These are phyloP conservation scores for Amylostereum areolatum DNA, from an alignment of 1,284 basidiomycete species.

Conservation along the genomic window DNA sequence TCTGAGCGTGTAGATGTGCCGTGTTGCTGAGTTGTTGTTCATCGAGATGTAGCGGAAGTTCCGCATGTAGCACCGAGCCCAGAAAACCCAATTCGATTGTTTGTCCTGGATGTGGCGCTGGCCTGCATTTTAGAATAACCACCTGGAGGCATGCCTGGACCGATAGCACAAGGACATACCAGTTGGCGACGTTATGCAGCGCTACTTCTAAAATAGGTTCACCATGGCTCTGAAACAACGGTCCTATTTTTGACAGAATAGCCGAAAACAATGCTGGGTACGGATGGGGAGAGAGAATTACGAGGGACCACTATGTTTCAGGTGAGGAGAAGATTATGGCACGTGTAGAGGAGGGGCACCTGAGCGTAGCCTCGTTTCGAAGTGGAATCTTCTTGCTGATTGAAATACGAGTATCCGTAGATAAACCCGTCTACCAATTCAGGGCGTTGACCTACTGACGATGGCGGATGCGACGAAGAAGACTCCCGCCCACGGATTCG, in stretches of 20 bases:
- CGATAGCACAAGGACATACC: slow-evolving; percentile 45
- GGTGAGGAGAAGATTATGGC: not conserved
- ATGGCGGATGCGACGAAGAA: slow-evolving; percentile 18
- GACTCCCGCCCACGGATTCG: slow-evolving; percentile 45
- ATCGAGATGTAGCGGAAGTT: slow-evolving; percentile 65
- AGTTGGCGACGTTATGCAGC: slow-evolving; percentile 80
- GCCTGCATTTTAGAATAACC: slow-evolving; percentile 64
- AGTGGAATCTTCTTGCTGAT: slow-evolving; percentile 61
- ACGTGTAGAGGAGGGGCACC: slow-evolving; percentile 32
- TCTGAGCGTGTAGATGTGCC: slow-evolving; percentile 26
- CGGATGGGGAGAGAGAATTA: slow-evolving; percentile 79
- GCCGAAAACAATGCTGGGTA: slow-evolving; percentile 80
- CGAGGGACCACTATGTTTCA: slow-evolving; percentile 81
- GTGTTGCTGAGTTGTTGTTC: slow-evolving; percentile 64
- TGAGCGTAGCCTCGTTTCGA: slow-evolving; percentile 86
- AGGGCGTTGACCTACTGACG: slow-evolving; percentile 24
- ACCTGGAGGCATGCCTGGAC: too few species aligned
- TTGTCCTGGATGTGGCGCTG: slow-evolving; percentile 54
- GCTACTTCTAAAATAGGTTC: slow-evolving; percentile 80
- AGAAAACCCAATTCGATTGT: slow-evolving; percentile 76
- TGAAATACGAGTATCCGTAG: slow-evolving; percentile 83
- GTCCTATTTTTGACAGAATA: slow-evolving; percentile 68
- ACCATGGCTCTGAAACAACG: slow-evolving; percentile 71
- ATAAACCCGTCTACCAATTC: slow-evolving; percentile 58
- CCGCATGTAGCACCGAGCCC: slow-evolving; percentile 66